A percentile compares a stretch with the other conserved stretches of the same genome.
These are phyloP conservation scores for Trichophyton equinum DNA, from an alignment of 2,329 filamentous ascomycete genomes.

Conservation along the genomic window DNA sequence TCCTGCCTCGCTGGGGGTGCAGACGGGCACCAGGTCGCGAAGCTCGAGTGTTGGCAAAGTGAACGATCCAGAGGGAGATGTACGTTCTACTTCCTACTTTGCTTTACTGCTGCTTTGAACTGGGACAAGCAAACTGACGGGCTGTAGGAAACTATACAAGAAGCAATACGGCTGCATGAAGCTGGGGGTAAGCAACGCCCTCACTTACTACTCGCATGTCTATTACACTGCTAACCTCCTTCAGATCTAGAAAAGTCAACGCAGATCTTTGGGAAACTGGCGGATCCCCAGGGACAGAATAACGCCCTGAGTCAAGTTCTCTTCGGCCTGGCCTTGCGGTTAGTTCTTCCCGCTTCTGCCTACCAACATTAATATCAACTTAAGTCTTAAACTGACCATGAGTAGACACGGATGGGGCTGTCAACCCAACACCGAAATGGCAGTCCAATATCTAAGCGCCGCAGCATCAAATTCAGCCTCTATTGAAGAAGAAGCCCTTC, in stretches of 20 bases:
- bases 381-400: background rate
- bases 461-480: slow-evolving; percentile 83
- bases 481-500: slow-evolving; percentile 72
- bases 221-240: too few species aligned
- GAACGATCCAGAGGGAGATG: slow-evolving; percentile 26
- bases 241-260: slow-evolving; percentile 63
- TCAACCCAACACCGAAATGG: slow-evolving; percentile 54
- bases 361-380: too few species aligned
- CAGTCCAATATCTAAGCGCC: slow-evolving; percentile 71
- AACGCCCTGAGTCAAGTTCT: slow-evolving; percentile 92
- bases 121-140: background rate
- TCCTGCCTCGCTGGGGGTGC: background rate
- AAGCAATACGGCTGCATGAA: slow-evolving; percentile 91
- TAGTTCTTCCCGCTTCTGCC: slow-evolving; percentile 24
- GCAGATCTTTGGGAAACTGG: slow-evolving; percentile 69
- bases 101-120: background rate
- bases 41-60: slow-evolving; percentile 24
- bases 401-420: slow-evolving; percentile 86
- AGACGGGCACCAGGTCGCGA: slow-evolving; percentile 13
- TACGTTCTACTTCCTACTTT: slow-evolving; percentile 14
- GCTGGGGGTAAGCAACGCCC: slow-evolving; percentile 42
- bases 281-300: slow-evolving; percentile 71
- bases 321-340: slow-evolving; percentile 83
- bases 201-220: too few species aligned
- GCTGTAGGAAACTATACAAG: slow-evolving; percentile 57